Evolutionary conservation across 805 yeast species (phyloP), one percentile per base, ranked within the genome.

Genomic region (Saccharomycopsis sp.): DNA sequence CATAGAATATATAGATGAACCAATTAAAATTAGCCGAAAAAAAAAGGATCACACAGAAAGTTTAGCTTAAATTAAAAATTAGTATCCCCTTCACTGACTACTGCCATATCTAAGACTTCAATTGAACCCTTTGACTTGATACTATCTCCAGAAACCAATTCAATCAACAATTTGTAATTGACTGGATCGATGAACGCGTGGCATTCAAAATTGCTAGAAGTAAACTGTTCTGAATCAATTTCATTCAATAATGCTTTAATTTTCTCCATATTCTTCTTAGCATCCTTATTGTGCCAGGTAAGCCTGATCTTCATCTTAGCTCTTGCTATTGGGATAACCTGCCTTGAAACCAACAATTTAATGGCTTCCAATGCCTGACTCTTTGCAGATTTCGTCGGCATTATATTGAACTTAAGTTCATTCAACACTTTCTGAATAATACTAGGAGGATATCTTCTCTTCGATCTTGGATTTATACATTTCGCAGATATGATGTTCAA

Each of bases 331-430:
- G 97, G 97, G 22, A 93, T 82, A 26, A 88, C 67, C 62, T 93
- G 97, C 53, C 77, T 74, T 26, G 79, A 74, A 3, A 85, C 81
- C 40, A 93, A 66, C 41, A 83, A 59, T 57, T 77, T 84, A 53
- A 93, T 89, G 3, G 95, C 96, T 45, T 93, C 97, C 38, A 93
- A 65, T 0, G 97, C 97, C 60, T 88, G 96, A 9, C 74, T 71
- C 62, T 93, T 93, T 23, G 95, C 85, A 4, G 85, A 73, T 53
- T 81, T 83, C 41, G 73, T 74, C 19, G 89, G 72, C 16, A 77
- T 77, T 53, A 85, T 73, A 59, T 87, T 88, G 62, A 84, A 86
- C 52, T 87, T 89, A 42, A 88, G 62, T 54, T 83, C 85, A 34
- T 72, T 70, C 44, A 93, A 66, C 0, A 89, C 85, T 64, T 93